Evolutionary conservation across 2,329 filamentous ascomycete genomes (phyloP).

Genomic region (Diplodia sapinea): DNA sequence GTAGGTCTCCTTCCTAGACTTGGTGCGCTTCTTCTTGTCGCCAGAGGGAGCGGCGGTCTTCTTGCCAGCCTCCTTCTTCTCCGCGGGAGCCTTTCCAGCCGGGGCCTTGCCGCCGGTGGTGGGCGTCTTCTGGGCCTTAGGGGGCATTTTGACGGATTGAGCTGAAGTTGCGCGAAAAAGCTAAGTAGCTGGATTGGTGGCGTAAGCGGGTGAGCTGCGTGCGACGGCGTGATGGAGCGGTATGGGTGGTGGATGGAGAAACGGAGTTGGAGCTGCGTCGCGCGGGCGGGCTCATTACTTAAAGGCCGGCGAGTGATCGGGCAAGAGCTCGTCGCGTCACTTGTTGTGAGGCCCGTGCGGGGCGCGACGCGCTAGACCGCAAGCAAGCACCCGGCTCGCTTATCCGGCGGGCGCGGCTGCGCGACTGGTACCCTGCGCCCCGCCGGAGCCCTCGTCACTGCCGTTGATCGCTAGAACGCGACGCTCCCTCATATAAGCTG

Average conservation of each 20-base stretch:
- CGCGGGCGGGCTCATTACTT: conserved; percentile 51
- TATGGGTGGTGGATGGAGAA: conserved; percentile 46
- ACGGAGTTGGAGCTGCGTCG: conserved; percentile 49
- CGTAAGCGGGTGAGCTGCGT: conserved; percentile 34
- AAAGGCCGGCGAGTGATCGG: conserved; percentile 36
- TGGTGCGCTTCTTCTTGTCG: conserved; percentile 99
- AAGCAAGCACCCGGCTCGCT: conserved; percentile 18
- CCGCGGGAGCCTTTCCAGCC: conserved; percentile 78
- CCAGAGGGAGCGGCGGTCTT: conserved; percentile 92
- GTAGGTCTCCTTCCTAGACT: conserved; percentile 99
- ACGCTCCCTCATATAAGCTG: conserved; percentile 50
- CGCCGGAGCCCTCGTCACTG: conserved; percentile 22
- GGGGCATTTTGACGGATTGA: conserved; percentile 74
- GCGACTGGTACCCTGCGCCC: conserved; percentile 24
- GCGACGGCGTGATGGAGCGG: conserved; percentile 34
- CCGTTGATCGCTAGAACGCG: conserved; percentile 30
- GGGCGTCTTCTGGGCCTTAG: conserved; percentile 99
- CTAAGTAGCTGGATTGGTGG: conserved; percentile 40
- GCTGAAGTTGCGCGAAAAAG: conserved; percentile 36
- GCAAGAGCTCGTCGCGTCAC: conserved; percentile 34
- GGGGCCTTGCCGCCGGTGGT: conserved; percentile 90
- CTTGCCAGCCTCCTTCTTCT: conserved; percentile 99
- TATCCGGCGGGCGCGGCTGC: conserved; percentile 30
- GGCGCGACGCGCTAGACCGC: conserved; percentile 33
- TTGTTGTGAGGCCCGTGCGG: conserved; percentile 40